phyloP scores from a whole-genome alignment of 441 rosid genomes.

The Syzygium malaccense region DNA sequence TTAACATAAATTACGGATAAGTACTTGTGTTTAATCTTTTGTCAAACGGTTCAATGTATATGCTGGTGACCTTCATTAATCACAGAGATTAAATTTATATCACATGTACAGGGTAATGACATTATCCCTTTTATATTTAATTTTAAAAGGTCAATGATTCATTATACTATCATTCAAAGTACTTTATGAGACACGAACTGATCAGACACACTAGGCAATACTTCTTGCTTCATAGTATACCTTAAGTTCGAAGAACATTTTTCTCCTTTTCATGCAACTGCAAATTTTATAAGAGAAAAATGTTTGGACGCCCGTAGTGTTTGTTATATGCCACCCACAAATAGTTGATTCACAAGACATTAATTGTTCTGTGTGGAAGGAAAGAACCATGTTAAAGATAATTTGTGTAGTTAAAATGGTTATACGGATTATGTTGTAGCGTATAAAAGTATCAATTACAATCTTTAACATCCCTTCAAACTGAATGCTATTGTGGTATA shows the following conservation, averaged over 20 bases:
- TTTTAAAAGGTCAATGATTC: neutral
- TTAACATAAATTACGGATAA: neutral
- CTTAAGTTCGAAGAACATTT: neutral
- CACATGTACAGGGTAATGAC: neutral
- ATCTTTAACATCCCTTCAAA: neutral
- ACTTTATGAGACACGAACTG: neutral
- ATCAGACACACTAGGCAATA: neutral
- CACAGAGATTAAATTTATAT: neutral
- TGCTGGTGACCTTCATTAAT: neutral
- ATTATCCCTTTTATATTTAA: neutral
- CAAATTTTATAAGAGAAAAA: neutral
- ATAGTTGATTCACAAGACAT: neutral
- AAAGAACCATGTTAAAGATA: neutral
- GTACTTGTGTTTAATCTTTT: neutral
- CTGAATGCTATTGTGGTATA: neutral
- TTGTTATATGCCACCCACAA: neutral
- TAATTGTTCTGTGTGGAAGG: neutral
- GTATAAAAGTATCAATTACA: neutral
- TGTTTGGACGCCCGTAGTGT: neutral
- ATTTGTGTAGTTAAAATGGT: neutral
- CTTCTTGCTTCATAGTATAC: neutral
- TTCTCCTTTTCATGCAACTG: neutral
- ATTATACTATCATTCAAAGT: neutral
- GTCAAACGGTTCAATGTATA: neutral
- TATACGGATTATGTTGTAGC: neutral